Conservation (phyloP, 2,329 filamentous ascomycete species). For the Myriosclerotinia scirpicola region DNA sequence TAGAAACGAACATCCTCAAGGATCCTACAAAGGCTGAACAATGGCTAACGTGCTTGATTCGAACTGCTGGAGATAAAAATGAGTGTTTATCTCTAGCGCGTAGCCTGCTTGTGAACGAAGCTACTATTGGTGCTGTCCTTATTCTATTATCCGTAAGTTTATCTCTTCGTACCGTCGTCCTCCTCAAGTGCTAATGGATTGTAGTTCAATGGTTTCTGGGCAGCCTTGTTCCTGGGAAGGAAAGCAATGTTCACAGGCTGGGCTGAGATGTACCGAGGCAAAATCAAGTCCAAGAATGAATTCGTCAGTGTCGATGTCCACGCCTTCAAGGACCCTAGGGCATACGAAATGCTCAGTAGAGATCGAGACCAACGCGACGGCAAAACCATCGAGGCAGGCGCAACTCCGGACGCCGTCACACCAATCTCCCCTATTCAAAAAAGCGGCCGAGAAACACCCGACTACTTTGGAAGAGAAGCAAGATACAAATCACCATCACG, state of each 20-base stretch:
- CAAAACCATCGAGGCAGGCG: slow-evolving; percentile 38
- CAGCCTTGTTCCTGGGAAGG: slow-evolving; percentile 76
- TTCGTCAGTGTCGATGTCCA: slow-evolving; percentile 82
- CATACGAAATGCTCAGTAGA: slow-evolving; percentile 75
- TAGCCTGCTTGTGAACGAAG: slow-evolving; percentile 67
- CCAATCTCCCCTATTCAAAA: slow-evolving; percentile 35
- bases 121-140: slow-evolving; percentile 77
- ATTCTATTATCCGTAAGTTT: slow-evolving; percentile 73
- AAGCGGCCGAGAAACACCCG: slow-evolving; percentile 39
- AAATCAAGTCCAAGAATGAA: slow-evolving; percentile 62
- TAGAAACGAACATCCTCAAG: slow-evolving; percentile 41
- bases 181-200: not conserved
- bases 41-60: slow-evolving; percentile 73
- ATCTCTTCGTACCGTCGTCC: not conserved
- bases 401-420: slow-evolving; percentile 25
- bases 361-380: slow-evolving; percentile 38
- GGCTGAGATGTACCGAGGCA: slow-evolving; percentile 61
- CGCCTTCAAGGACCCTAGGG: slow-evolving; percentile 61
- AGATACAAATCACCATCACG: slow-evolving; percentile 48
- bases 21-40: slow-evolving; percentile 51
- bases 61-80: slow-evolving; percentile 58
- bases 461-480: slow-evolving; percentile 47
- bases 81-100: slow-evolving; percentile 63
- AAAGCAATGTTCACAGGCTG: slow-evolving; percentile 85
- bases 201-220: slow-evolving; percentile 81